Base-by-base conservation (phyloP, 768 basidiomycete genomes). In the Phanerochaete carnosa region DNA sequence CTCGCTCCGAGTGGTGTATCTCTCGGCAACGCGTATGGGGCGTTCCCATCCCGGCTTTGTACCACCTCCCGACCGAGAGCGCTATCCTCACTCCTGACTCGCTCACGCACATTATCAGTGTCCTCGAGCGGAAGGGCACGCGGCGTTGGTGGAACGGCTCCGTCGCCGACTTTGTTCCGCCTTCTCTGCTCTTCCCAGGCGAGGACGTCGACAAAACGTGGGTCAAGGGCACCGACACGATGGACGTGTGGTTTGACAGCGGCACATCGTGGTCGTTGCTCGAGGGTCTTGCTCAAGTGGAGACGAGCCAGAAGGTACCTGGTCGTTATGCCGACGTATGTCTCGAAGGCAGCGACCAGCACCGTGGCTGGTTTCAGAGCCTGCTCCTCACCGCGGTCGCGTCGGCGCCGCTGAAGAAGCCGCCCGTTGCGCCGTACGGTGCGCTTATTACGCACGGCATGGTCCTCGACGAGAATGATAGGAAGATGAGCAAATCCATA, bases 211-310 rank as follows among this genome's bases (percentile, higher is more conserved):
- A 77, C 0, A 74, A 79, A 57, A 73, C 73, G 1, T 95, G 89
- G 85, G 74, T 77, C 50, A 95, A 94, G 71, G 90, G 95, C 9
- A 87, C 84, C 2, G 96, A 99, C 70, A 99, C 96, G 2, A 94
- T 98, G 88, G 96, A 99, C 72, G 96, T 99, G 16, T 99, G 96
- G 96, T 98, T 98, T 66, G 96, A 99, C 74, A 95, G 93, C 66
- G 96, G 96, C 3, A 87, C 91, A 2, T 92, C 95, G 3, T 99
- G 96, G 96, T 87, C 92, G 1, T 82, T 92, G 78, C 75, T 96
- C 19, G 64, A 67, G 6, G 75, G 75, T 37, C 75, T 78, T 53
- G 55, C 64, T 8, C 58, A 60, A 29, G 58, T 45, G 12, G n/a
- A 15, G 59, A 59, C 11, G 68, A 62, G 33, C 63, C 55, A 33